These are phyloP conservation scores for Incumbomyces lentus DNA, from an alignment of 2,329 filamentous ascomycete genomes.

Conservation along the genomic window DNA sequence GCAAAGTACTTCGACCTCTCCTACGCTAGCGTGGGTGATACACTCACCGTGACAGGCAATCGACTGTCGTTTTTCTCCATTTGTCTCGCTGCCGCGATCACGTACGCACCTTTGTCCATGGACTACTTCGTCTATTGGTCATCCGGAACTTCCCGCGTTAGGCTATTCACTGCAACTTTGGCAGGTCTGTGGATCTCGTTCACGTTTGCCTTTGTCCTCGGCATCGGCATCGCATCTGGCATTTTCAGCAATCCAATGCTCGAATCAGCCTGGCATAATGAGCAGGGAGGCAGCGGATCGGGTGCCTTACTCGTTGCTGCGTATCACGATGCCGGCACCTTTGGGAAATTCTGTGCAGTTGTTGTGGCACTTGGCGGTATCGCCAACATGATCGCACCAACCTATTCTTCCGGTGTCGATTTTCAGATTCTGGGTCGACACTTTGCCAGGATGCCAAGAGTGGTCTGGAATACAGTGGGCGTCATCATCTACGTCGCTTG, in stretches of 20 bases:
- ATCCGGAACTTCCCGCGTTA: conserved; percentile 39
- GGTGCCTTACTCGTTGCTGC: conserved; percentile 56
- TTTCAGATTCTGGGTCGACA: conserved; percentile 56
- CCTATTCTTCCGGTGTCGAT: conserved; percentile 56
- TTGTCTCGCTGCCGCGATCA: conserved; percentile 28
- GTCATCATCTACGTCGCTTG: conserved; percentile 55
- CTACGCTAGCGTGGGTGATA: conserved; percentile 41
- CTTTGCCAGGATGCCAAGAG: conserved; percentile 49
- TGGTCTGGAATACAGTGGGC: conserved; percentile 54
- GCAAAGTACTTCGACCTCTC: conserved; percentile 49
- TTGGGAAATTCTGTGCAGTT: conserved; percentile 58
- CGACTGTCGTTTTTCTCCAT: conserved; percentile 60
- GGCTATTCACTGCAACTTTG: conserved; percentile 49
- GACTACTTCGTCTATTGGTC: conserved; percentile 53
- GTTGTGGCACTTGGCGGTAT: conserved; percentile 54
- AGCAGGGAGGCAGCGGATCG: conserved; percentile 37
- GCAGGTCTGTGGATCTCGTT: conserved; percentile 48
- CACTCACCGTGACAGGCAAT: conserved; percentile 27
- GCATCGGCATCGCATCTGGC: conserved; percentile 53
- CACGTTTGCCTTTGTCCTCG: conserved; percentile 50
- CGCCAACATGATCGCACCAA: conserved; percentile 55
- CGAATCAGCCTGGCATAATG: conserved; percentile 42
- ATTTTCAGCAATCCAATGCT: conserved; percentile 44
- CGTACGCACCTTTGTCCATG: conserved; percentile 13
- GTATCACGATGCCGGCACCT: conserved; percentile 48